A percentile compares a stretch with the other conserved stretches of the same genome.
phyloP scores from a whole-genome alignment of 495 filamentous ascomycete species.

The Eremomyces bilateralis region DNA sequence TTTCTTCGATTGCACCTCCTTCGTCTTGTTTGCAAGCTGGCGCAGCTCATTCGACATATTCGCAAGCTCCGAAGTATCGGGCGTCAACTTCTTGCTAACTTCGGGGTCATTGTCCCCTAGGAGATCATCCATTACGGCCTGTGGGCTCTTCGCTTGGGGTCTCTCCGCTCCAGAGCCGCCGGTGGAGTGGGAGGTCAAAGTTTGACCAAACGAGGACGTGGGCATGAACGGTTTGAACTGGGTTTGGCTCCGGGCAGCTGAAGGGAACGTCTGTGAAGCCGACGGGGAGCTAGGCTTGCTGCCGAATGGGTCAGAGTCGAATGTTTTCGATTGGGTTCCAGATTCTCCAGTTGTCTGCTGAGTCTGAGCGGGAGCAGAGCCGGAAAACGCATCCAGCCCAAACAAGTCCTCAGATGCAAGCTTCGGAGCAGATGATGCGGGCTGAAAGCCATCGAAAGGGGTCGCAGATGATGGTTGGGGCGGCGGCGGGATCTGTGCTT shows the following conservation, averaged over 20 bases:
- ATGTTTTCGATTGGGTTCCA: conserved; percentile 19
- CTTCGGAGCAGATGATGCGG: conserved; percentile 29
- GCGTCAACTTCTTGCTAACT: conserved; percentile 62
- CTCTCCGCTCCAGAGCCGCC: conserved; percentile 22
- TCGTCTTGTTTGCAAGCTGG: conserved; percentile 76
- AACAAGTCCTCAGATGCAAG: conserved; percentile 84
- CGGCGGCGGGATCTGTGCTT: conserved; percentile 21
- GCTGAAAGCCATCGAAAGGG: conserved; percentile 28
- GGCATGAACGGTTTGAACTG: conserved; percentile 79
- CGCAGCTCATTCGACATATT: conserved; percentile 92
- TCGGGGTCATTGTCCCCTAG: conserved; percentile 85
- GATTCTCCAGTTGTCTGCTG: conserved; percentile 55
- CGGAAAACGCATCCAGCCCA: conserved; percentile 50
- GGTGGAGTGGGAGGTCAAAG: conserved; percentile 53
- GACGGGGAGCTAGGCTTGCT: conserved; percentile 23
- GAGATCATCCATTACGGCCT: conserved; percentile 61
- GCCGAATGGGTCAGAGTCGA: conserved; percentile 35
- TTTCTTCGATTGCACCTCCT: conserved; percentile 67
- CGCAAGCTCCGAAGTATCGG: conserved; percentile 81
- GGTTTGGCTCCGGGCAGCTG: conserved; percentile 21
- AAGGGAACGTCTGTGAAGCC: conserved; percentile 14
- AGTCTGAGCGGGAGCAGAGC: conserved; percentile 29
- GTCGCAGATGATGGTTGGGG: conserved; percentile 27
- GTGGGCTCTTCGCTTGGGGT: conserved; percentile 22
- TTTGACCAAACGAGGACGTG: conserved; percentile 74